Base-by-base conservation (phyloP, 148 eudicot species). In the Euryodendron excelsum region DNA sequence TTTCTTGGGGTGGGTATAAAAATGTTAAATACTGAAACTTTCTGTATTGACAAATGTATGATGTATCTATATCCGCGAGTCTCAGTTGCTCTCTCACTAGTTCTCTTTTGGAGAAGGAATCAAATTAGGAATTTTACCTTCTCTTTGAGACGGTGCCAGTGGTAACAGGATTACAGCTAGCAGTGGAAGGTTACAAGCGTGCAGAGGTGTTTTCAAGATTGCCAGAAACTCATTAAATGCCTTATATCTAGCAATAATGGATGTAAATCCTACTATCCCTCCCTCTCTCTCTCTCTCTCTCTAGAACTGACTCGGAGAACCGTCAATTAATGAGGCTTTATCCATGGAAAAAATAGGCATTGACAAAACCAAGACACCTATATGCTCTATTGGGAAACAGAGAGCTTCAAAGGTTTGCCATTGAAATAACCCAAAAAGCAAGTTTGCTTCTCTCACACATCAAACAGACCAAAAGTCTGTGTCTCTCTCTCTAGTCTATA, bases 331-430 rank as follows among this genome's bases (percentile, higher is more conserved):
- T 30, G 68, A 15, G 68, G 3, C 14, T 65, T 36, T 65, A 65
- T 18, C 45, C 20, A 11, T 4, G 10, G 39, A 64, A 64, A 33
- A 64, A 64, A 64, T 36, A 11, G 45, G 41, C n/a, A 17, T 66
- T 66, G 45, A 63, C 39, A 63, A 31, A 63, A 63, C 21, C 68
- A 31, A 63, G 68, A 63, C 33, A 30, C 18, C 56, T 50, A 50
- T 10, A 50, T 41, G 45, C 27, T 25, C 30, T 31, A 4, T 30
- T 12, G n/a, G 67, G 37, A 62, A 62, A 62, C 67, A 62, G 67
- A 62, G 65, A 27, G 65, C 25, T 65, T 34, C 69, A 65, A 11
- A 65, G 69, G 41, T 28, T 62, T 62, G 66, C 36, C 37, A 28
- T 13, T 30, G 31, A 62, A 62, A 28, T 37, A 33, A 36, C 69